These are phyloP conservation scores for Tetradesmus lagerheimii DNA, from an alignment of 139 green algal species.

Conservation along the genomic window DNA sequence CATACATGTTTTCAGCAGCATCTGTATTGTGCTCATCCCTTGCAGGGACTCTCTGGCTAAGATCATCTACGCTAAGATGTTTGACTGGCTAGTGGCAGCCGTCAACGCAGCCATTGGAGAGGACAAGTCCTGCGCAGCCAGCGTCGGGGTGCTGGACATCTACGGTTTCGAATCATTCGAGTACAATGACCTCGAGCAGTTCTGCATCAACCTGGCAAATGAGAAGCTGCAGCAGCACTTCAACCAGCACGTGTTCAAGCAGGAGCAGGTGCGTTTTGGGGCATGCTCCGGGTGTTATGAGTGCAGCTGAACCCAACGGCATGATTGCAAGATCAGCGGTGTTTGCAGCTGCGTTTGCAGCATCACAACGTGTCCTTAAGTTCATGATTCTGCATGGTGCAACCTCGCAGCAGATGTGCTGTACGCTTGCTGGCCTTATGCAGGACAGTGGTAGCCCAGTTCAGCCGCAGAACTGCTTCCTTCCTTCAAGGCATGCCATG, in stretches of 20 bases:
- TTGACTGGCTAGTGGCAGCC: constrained; percentile 95
- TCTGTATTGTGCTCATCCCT: background rate
- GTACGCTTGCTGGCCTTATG: too few species aligned
- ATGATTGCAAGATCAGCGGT: too few species aligned
- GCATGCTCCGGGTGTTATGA: too few species aligned
- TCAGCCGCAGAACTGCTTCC: too few species aligned
- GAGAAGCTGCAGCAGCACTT: constrained; percentile 99
- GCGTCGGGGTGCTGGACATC: constrained; percentile 97
- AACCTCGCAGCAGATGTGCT: too few species aligned
- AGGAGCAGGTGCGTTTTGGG: constrained; percentile 87
- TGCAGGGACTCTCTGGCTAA: constrained; percentile 77
- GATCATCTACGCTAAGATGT: constrained; percentile 91
- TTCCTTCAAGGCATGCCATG: too few species aligned
- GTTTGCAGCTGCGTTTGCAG: too few species aligned
- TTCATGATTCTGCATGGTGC: too few species aligned
- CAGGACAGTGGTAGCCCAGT: too few species aligned
- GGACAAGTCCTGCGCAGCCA: constrained; percentile 66
- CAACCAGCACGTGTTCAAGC: constrained; percentile 99
- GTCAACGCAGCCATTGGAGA: constrained; percentile 79
- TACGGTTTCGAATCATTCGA: constrained; percentile 97
- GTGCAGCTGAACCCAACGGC: too few species aligned
- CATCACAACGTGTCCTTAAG: too few species aligned
- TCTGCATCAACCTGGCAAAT: constrained; percentile 99
- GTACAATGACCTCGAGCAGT: constrained; percentile 96
- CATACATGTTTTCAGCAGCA: background rate